Base-by-base conservation (phyloP, 1,284 basidiomycete genomes). In the Calocybe gambosa region DNA sequence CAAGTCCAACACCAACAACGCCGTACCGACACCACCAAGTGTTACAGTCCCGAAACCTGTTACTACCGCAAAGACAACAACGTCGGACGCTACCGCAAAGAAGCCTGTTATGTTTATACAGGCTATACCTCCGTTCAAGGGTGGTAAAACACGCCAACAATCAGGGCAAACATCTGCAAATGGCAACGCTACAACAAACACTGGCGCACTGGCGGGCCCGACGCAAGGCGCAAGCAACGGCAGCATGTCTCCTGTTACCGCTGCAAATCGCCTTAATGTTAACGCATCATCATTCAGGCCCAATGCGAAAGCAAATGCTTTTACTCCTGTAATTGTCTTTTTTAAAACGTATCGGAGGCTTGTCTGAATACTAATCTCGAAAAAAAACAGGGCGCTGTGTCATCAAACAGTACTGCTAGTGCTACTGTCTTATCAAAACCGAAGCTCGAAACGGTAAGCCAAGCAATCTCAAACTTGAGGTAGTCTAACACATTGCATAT, bases 61-160 rank as follows among this genome's bases (percentile, higher is more conserved):
- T 19, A 53, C 64, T 6, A 57, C 68, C 13, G 62, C 59, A 7
- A 69, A 69, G 51, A 44, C 61, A 7, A 53, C 54, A 4, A 56
- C 62, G 1, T 40, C 50, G 20, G 53, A 59, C 12, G 35, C 56
- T 19, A 45, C 58, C 8, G 39, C 58, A 25, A 77, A 78, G 62
- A 76, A 77, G 63, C 58, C 61, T 15, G 28, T 64, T 16, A 89
- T 90, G 87, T 68, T 74, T 58, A 94, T 98, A 50, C 87, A 92
- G 55, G 62, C 85, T 44, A 99, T 99, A 56, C 95, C 94, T 9
- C 85, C 94, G 4, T 98, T 95, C 77, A 88, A 85, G 61, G 86
- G 90, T 39, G 68, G 34, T 39, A 71, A 70, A 55, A 13, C 54
- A 23, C 60, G 58, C 25, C 54, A 77, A 53, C 58, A 62, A 13